Base-by-base conservation (phyloP, 352 stramenopile genomes). In the Phytophthora citrophthora region DNA sequence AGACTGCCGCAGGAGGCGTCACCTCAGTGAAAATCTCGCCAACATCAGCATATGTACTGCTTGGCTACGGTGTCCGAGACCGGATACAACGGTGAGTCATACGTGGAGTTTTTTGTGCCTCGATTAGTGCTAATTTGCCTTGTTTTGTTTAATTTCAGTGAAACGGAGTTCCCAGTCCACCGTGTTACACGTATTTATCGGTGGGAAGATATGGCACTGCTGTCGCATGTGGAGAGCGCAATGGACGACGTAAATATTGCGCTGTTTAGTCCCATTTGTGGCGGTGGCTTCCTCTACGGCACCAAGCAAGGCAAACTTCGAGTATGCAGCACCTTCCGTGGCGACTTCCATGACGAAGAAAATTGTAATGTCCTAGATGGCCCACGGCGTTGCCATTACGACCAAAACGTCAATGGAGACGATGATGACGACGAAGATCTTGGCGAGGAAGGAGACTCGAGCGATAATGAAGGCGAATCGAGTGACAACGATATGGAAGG, bases 231-330 rank as follows among this genome's bases (percentile, higher is more conserved):
- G 9, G 85, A 95, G 54, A 93, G 83, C 36, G 86, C 87, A 31
- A 88, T 98, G 36, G 97, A 99, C 68, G 97, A 99, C 81, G 96
- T 99, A 29, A 99, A 99, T 73, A 99, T 99, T 79, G 96, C 97
- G 44, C 72, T 98, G 32, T 99, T 99, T 74, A 98, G 98, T 80
- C 97, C 97, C 7, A 91, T 98, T 55, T 96, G 93, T 46, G 97
- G 97, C 16, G 86, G 95, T 52, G 97, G 97, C 3, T 98, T 99
- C 70, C 83, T 99, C n/a, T 99, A 99, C 76, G 97, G 97, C 46
- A 99, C 97, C 13, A 99, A 98, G 54, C 95, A 99, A 69, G 97
- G 97, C 29, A 94, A 97, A 60, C 83, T 99, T 8, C 79, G 96
- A 46, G 83, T 99, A 9, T 95, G 85, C 62, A 88, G 70, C 59